These are phyloP conservation scores for Suillus discolor DNA, from an alignment of 768 basidiomycete genomes.

Conservation along the genomic window DNA sequence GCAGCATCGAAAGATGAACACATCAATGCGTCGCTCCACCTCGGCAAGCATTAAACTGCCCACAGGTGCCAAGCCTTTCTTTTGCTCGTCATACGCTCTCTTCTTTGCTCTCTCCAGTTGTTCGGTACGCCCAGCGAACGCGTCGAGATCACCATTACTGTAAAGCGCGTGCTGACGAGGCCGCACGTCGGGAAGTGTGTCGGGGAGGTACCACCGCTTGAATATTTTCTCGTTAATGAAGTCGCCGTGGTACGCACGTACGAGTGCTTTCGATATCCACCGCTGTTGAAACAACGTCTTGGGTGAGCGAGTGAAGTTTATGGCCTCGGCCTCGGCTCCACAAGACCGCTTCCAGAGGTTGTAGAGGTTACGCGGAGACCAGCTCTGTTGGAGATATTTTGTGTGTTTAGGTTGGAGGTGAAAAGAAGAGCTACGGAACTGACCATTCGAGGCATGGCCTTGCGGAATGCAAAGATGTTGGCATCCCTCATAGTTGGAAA, in stretches of 20 bases:
- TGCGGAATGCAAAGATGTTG: conserved; percentile 44
- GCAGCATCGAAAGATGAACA: conserved; percentile 87
- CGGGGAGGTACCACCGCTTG: conserved; percentile 93
- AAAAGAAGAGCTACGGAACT: conserved; percentile 17
- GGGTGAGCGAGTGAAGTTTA: conserved; percentile 56
- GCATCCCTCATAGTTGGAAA: conserved; percentile 47
- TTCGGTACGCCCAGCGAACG: conserved; percentile 59
- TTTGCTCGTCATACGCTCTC: conserved; percentile 53
- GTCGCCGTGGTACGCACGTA: conserved; percentile 96
- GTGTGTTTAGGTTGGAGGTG: background rate
- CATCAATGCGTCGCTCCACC: conserved; percentile 93
- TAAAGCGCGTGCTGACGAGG: conserved; percentile 44
- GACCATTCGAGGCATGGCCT: conserved; percentile 84
- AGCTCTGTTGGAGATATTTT: conserved; percentile 62
- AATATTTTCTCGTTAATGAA: conserved; percentile 90
- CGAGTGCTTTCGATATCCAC: conserved; percentile 83
- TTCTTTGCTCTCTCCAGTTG: conserved; percentile 43
- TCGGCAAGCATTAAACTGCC: conserved; percentile 95
- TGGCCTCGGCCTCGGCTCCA: conserved; percentile 44
- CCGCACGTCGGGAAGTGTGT: conserved; percentile 82
- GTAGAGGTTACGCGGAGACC: conserved; percentile 87
- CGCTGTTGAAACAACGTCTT: conserved; percentile 72
- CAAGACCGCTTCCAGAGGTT: conserved; percentile 83
- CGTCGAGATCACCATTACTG: conserved; percentile 47
- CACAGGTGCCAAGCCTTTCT: conserved; percentile 80